Base-by-base conservation (phyloP, 2,329 filamentous ascomycete genomes). In the Paramyrothecium roridum region DNA sequence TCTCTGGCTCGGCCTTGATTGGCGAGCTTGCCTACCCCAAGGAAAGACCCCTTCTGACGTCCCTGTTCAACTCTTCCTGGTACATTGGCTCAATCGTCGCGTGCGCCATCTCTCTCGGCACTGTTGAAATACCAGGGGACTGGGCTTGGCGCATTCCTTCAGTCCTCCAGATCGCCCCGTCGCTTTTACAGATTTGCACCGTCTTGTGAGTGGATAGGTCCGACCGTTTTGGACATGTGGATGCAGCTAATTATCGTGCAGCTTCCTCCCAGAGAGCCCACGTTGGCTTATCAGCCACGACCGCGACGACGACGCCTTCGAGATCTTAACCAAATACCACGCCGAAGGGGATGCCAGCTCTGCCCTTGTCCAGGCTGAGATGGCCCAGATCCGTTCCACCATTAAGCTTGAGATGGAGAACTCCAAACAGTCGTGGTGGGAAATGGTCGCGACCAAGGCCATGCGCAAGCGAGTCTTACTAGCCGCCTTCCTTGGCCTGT, bases 21-120 rank as follows among this genome's bases (percentile, higher is more conserved):
- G 83, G 81, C 62, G 84, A 86, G 65, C 70, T 86, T 12, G 79
- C 76, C 3, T 80, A 86, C 64, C 82, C 83, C 8, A 85, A 84
- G 67, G 83, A 86, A 65, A 80, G 83, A 53, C 74, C 82, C 0
- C 74, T 83, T 45, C 59, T 86, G 54, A 86, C 82, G 1, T 84
- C 81, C 12, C 52, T 54, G 20, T 86, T 86, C 74, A 86, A 86
- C 62, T 78, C 73, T 67, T 80, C 79, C 12, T 85, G 82, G 62
- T 77, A 83, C 58, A 67, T 84, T 47, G 81, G 81, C 3, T 71
- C 75, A 52, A 79, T 83, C 52, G 52, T 74, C 3, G 76, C 80
- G 2, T 77, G 80, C 0, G 78, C 69, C 8, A 81, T 82, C 50
- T 74, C 76, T n/a, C 77, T 80, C 54, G 75, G 76, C 22, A 83